Conservation (phyloP, 1,284 basidiomycete genomes). For the Moesziomyces aphidis region DNA sequence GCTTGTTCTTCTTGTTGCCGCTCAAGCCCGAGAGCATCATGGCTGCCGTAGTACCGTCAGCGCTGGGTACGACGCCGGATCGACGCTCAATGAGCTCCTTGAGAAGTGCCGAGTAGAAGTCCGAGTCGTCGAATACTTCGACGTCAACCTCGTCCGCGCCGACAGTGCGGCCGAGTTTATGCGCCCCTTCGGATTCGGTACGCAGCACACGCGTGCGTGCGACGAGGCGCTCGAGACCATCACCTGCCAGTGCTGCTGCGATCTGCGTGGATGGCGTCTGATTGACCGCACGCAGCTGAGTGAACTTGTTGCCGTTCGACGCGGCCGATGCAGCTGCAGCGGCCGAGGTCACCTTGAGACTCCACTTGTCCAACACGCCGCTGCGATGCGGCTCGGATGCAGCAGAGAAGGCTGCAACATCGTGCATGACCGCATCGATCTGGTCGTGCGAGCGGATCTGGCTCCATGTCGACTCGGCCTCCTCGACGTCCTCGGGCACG, state of each 20-base stretch:
- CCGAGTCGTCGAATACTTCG: conserved; percentile 65
- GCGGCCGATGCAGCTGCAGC: conserved; percentile 40
- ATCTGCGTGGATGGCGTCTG: conserved; percentile 56
- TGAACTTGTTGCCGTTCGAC: conserved; percentile 38
- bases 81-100: conserved; percentile 63
- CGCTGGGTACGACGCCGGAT: conserved; percentile 13
- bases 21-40: conserved; percentile 24
- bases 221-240: conserved; percentile 53
- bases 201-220: conserved; percentile 60
- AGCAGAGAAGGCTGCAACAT: conserved; percentile 35
- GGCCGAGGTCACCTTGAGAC: conserved; percentile 45
- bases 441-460: conserved; percentile 34
- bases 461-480: conserved; percentile 28
- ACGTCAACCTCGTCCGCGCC: conserved; percentile 20
- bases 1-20: conserved; percentile 48
- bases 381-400: conserved; percentile 25
- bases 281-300: conserved; percentile 56
- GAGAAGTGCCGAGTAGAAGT: conserved; percentile 63
- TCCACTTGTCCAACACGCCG: conserved; percentile 55
- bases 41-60: conserved; percentile 18
- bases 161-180: conserved; percentile 17
- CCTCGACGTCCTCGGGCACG: conserved; percentile 13
- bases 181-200: conserved; percentile 19
- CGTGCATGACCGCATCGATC: conserved; percentile 24
- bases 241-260: conserved; percentile 52